Evolutionary conservation across 257 asterid genomes (phyloP).

Genomic region (Linderniella brevidens): DNA sequence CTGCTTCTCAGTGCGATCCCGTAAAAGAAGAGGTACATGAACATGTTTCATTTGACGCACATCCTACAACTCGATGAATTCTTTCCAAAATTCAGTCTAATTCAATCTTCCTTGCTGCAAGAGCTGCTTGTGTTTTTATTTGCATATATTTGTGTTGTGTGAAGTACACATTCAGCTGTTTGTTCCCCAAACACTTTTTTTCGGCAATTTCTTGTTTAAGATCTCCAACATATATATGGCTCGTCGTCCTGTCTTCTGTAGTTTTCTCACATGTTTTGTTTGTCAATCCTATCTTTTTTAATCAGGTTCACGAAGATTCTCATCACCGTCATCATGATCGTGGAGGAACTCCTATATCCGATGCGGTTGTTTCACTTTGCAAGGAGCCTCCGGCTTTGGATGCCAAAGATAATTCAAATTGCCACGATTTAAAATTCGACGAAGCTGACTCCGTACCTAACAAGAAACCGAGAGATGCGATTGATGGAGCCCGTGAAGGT

Average conservation of each 20-base stretch:
- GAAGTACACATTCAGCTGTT: too few relatives aligned
- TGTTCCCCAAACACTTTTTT: too few relatives aligned
- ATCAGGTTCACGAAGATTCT: background rate
- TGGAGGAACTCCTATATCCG: background rate
- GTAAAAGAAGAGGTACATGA: constrained; percentile 48
- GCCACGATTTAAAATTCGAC: constrained; percentile 22
- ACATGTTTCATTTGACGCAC: constrained; percentile 5
- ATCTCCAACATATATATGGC: too few relatives aligned
- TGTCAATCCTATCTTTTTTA: too few relatives aligned
- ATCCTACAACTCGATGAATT: constrained; percentile 8
- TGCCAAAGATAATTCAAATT: background rate
- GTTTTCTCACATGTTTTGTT: too few relatives aligned
- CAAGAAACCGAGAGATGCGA: constrained; percentile 28
- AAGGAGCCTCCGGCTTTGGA: background rate
- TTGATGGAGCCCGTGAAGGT: constrained; percentile 18
- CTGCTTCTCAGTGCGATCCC: constrained; percentile 18
- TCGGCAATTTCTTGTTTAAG: too few relatives aligned
- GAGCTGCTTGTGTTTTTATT: too few relatives aligned
- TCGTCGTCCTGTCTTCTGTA: too few relatives aligned
- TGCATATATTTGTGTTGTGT: too few relatives aligned
- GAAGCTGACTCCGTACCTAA: constrained; percentile 24
- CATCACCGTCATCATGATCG: background rate
- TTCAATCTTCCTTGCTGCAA: too few relatives aligned
- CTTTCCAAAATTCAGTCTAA: background rate
- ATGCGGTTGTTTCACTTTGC: background rate